Conservation (phyloP, 768 basidiomycete genomes). For the Russula emetica region DNA sequence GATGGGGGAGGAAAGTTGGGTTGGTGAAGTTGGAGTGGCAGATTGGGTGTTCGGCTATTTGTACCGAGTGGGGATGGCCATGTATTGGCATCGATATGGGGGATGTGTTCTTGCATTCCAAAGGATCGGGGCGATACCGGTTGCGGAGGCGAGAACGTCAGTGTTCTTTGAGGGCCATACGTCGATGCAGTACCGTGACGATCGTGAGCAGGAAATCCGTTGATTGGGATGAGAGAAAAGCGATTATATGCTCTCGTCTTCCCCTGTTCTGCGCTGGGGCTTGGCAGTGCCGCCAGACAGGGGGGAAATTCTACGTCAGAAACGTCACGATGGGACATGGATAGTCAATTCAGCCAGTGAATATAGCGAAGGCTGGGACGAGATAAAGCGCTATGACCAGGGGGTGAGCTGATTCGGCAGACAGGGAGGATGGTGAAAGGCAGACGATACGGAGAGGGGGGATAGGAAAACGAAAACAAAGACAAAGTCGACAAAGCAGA, state of each 20-base stretch:
- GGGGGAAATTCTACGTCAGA: slow-evolving; percentile 17
- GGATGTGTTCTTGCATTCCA: slow-evolving; percentile 39
- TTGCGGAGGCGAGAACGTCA: slow-evolving; percentile 28
- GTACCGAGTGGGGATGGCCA: slow-evolving; percentile 34
- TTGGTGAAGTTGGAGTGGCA: slow-evolving; percentile 36
- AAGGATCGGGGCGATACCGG: slow-evolving; percentile 36
- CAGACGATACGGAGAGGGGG: slow-evolving; percentile 31
- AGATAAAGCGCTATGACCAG: slow-evolving; percentile 12
- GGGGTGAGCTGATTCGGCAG: not conserved
- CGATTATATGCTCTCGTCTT: slow-evolving; percentile 13
- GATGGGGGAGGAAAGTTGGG: slow-evolving; percentile 37
- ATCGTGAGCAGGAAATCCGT: slow-evolving; percentile 24
- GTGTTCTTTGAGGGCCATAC: slow-evolving; percentile 22
- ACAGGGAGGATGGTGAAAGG: slow-evolving; percentile 28
- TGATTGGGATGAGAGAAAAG: slow-evolving; percentile 1
- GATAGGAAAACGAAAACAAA: slow-evolving; percentile 35
- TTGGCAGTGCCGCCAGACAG: not conserved
- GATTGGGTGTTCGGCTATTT: slow-evolving; percentile 34
- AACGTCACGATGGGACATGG: slow-evolving; percentile 20
- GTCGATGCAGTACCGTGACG: slow-evolving; percentile 19
- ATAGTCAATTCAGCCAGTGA: not conserved
- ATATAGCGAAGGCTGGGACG: slow-evolving; percentile 2
- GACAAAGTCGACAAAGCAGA: slow-evolving; percentile 34
- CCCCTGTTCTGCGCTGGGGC: slow-evolving; percentile 8
- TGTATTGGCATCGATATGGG: slow-evolving; percentile 29